These are phyloP conservation scores for Cryphonectria parasitica DNA, from an alignment of 2,329 filamentous ascomycete species.

Conservation along the genomic window DNA sequence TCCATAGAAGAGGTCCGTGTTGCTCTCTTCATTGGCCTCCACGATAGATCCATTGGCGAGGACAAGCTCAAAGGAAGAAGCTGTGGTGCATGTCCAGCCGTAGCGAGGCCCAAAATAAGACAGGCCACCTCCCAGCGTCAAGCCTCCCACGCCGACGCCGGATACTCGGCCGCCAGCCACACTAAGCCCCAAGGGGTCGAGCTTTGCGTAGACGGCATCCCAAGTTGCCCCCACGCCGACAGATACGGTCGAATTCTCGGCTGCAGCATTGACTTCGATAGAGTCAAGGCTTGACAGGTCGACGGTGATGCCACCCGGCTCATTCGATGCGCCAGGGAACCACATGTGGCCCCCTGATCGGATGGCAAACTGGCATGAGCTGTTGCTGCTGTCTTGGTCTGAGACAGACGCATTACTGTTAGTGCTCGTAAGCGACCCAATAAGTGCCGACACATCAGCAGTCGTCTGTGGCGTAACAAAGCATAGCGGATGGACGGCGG, in stretches of 20 bases:
- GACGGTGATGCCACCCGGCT: slow-evolving; percentile 14
- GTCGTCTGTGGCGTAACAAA: neutral
- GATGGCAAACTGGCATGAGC: slow-evolving; percentile 10
- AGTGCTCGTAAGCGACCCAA: neutral
- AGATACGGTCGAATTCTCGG: neutral
- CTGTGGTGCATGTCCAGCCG: slow-evolving; percentile 14
- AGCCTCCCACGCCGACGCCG: slow-evolving; percentile 25
- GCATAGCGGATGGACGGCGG: neutral
- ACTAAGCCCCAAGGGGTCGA: slow-evolving; percentile 28
- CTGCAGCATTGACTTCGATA: neutral
- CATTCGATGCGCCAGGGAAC: slow-evolving; percentile 13
- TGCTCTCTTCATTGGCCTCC: neutral
- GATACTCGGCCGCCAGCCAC: slow-evolving; percentile 29
- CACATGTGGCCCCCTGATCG: slow-evolving; percentile 16
- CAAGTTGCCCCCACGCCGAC: slow-evolving; percentile 25
- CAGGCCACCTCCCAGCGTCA: slow-evolving; percentile 25
- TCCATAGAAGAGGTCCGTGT: slow-evolving; percentile 1
- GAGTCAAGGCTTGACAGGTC: slow-evolving; percentile 15
- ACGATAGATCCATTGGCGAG: neutral
- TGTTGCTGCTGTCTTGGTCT: neutral
- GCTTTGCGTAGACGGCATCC: slow-evolving; percentile 26
- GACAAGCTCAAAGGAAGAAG: slow-evolving; percentile 5
- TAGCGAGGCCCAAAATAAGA: slow-evolving; percentile 4
- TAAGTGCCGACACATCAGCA: neutral
- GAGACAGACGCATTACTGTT: neutral